These are phyloP conservation scores for Eragrostis curvula DNA, from an alignment of 176 grass and related monocot genomes.

Conservation along the genomic window DNA sequence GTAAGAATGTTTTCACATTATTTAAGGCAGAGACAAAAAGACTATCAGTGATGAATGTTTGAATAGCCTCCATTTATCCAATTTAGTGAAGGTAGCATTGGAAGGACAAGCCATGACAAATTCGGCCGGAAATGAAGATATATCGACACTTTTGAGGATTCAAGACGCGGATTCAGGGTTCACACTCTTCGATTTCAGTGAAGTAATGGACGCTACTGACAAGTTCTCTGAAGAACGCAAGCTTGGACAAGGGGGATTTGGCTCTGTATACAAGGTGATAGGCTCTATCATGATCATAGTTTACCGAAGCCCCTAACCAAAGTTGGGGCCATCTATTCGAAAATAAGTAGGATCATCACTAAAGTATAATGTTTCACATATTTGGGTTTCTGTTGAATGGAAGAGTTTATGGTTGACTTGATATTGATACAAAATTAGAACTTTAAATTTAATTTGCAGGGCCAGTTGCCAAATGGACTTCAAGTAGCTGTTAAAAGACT, in stretches of 20 bases:
- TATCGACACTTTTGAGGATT: neutral
- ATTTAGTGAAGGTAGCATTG: neutral
- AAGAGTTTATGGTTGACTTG: no score
- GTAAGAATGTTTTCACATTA: neutral
- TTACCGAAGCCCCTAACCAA: no score
- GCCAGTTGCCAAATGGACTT: neutral
- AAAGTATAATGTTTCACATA: no score
- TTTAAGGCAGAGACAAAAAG: neutral
- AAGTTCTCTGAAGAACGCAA: slow-evolving; percentile 23
- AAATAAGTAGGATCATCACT: no score
- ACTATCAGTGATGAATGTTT: neutral
- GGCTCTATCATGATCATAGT: no score
- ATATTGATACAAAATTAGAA: neutral
- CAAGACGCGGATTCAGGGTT: slow-evolving; percentile 19
- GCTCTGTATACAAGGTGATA: slow-evolving; percentile 41
- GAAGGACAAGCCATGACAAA: neutral
- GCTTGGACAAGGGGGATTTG: slow-evolving; percentile 44
- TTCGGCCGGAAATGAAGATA: neutral
- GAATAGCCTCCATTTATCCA: neutral
- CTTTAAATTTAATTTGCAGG: slow-evolving; percentile 14
- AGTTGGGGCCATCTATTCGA: no score
- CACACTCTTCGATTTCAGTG: slow-evolving; percentile 17
- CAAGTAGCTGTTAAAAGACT: slow-evolving; percentile 22
- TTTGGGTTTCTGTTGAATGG: no score
- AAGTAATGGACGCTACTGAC: slow-evolving; percentile 17